A percentile compares a stretch with the other conserved stretches of the same genome.
Evolutionary conservation across 2,329 filamentous ascomycete species (phyloP).

Genomic region (Eutypa lata): DNA sequence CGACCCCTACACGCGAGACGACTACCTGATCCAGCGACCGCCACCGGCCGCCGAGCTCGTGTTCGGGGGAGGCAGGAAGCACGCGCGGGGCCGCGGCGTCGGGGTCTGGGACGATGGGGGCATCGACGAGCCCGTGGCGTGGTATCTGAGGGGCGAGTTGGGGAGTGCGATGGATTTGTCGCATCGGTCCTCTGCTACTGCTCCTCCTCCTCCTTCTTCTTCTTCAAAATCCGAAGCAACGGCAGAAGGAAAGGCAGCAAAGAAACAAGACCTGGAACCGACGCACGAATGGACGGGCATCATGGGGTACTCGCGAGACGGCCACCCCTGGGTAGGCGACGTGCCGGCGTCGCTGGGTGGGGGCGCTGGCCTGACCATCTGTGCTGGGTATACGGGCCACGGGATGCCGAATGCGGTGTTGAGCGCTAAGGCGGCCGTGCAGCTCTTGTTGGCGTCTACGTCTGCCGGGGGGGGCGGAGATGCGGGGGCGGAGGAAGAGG

Average conservation of each 20-base stretch:
- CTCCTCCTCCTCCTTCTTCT: background rate
- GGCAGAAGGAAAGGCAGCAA: conserved; percentile 2
- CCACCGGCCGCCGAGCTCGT: conserved; percentile 58
- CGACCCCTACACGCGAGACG: conserved; percentile 46
- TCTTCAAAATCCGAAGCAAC: background rate
- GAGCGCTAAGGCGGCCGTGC: conserved; percentile 60
- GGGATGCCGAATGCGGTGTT: conserved; percentile 74
- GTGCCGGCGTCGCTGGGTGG: conserved; percentile 54
- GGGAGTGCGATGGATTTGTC: conserved; percentile 39
- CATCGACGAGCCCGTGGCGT: conserved; percentile 53
- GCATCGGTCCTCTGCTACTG: conserved; percentile 9
- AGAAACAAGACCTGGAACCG: conserved; percentile 44
- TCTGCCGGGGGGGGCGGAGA: conserved; percentile 27
- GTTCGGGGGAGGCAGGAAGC: conserved; percentile 65
- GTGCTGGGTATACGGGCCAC: conserved; percentile 68
- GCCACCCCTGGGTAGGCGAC: conserved; percentile 66
- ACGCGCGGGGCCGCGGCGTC: conserved; percentile 49
- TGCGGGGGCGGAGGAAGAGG: conserved; percentile 26
- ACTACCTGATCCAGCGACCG: conserved; percentile 72
- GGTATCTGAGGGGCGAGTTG: conserved; percentile 51
- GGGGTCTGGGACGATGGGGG: conserved; percentile 58
- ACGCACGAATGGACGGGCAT: conserved; percentile 74
- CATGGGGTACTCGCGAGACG: conserved; percentile 72
- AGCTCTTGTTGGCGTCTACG: conserved; percentile 48
- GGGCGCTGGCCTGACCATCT: conserved; percentile 58